These are phyloP conservation scores for Nicotiana obtusifolia DNA, from an alignment of 257 asterid genomes.

Conservation along the genomic window DNA sequence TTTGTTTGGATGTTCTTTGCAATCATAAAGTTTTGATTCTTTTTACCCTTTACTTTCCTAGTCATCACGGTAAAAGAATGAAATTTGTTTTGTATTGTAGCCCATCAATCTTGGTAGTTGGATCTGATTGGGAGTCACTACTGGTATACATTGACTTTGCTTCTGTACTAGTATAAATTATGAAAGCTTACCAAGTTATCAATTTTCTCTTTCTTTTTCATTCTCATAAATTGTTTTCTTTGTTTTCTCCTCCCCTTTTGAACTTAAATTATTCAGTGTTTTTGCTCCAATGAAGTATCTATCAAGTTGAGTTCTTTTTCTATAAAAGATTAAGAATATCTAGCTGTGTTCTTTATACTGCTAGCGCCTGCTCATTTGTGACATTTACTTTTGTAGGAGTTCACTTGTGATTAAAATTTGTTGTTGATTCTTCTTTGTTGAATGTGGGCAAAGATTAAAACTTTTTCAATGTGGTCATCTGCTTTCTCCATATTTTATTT, in stretches of 20 bases:
- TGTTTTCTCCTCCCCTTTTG: not conserved
- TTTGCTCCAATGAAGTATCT: not conserved
- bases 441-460: not conserved
- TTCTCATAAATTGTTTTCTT: not conserved
- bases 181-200: not conserved
- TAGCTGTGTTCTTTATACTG: not conserved
- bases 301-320: not conserved
- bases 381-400: not conserved
- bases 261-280: not conserved
- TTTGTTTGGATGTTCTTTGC: conserved; percentile 12
- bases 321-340: not conserved
- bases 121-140: conserved; percentile 7
- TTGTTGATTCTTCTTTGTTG: not conserved
- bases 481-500: not conserved
- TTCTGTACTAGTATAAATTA: not conserved
- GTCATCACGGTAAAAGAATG: not conserved
- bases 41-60: not conserved
- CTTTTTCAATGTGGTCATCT: not conserved
- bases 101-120: conserved; percentile 1
- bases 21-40: conserved; percentile 7
- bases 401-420: not conserved
- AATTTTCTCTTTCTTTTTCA: not conserved
- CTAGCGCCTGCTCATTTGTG: not conserved
- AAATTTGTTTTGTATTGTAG: conserved; percentile 3
- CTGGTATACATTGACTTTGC: not conserved